Conservation (phyloP, 495 filamentous ascomycete genomes). For the Penicillium coprophilum region DNA sequence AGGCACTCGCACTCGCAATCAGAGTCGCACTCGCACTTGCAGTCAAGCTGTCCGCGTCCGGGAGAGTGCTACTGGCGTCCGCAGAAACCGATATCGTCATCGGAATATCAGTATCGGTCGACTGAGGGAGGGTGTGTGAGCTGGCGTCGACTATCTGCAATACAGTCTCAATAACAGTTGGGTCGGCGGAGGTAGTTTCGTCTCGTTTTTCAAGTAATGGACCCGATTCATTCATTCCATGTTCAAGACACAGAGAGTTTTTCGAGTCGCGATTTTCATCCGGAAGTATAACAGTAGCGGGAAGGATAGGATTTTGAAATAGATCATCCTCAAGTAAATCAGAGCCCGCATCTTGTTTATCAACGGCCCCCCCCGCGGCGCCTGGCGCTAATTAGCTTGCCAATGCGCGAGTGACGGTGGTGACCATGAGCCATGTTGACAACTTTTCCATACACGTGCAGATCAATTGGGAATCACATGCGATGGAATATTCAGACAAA, state of each 20-base stretch:
- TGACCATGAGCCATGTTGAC: slow-evolving; percentile 28
- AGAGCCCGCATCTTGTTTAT: slow-evolving; percentile 4
- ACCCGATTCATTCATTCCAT: neutral
- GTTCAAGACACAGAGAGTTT: slow-evolving; percentile 13
- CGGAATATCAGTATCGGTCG: slow-evolving; percentile 16
- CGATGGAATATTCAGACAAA: neutral
- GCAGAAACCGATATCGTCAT: slow-evolving; percentile 21
- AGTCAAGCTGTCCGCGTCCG: slow-evolving; percentile 4
- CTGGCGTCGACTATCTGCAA: slow-evolving; percentile 25
- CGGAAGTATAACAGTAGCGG: slow-evolving; percentile 5
- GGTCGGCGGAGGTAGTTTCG: slow-evolving; percentile 10
- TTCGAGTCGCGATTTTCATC: slow-evolving; percentile 17
- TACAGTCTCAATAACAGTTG: slow-evolving; percentile 17
- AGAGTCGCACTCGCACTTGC: neutral
- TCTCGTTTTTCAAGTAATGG: slow-evolving; percentile 20
- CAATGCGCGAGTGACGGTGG: slow-evolving; percentile 24
- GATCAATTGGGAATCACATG: neutral
- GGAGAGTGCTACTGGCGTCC: slow-evolving; percentile 16
- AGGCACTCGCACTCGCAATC: neutral
- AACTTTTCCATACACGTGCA: neutral
- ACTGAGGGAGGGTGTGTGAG: slow-evolving; percentile 21
- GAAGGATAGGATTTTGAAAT: slow-evolving; percentile 1
- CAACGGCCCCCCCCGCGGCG: slow-evolving; percentile 15
- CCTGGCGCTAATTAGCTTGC: slow-evolving; percentile 19
- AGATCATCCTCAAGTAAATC: slow-evolving; percentile 4